These are phyloP conservation scores for Musa schizocarpa DNA, from an alignment of 176 grass and related monocot species.

Conservation along the genomic window DNA sequence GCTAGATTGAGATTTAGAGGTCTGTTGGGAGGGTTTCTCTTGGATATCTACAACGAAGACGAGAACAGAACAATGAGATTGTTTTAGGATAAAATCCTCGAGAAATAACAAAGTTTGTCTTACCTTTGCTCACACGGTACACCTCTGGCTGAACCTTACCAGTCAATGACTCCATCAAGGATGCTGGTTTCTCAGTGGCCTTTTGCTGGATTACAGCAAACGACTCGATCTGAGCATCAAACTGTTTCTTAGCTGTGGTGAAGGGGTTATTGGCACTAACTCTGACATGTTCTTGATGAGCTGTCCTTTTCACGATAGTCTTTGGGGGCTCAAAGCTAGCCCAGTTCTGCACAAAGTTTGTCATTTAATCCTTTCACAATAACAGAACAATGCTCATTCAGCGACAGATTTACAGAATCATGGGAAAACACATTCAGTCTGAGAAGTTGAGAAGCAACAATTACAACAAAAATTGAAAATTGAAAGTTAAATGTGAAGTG, in stretches of 20 bases:
- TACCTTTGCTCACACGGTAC: slow-evolving; percentile 36
- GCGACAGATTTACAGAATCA: background rate
- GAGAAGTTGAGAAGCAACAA: background rate
- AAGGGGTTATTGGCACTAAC: slow-evolving; percentile 59
- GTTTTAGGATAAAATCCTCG: background rate
- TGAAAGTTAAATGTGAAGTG: background rate
- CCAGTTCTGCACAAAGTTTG: slow-evolving; percentile 37
- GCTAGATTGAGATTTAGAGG: slow-evolving; percentile 39
- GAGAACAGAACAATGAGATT: slow-evolving; percentile 3
- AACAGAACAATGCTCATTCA: background rate
- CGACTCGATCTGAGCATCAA: slow-evolving; percentile 54
- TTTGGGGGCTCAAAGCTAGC: slow-evolving; percentile 67
- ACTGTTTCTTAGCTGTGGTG: slow-evolving; percentile 65
- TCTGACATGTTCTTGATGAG: slow-evolving; percentile 49
- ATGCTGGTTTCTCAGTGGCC: slow-evolving; percentile 26
- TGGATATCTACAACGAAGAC: slow-evolving; percentile 23
- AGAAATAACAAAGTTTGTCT: slow-evolving; percentile 3
- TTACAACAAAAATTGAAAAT: background rate
- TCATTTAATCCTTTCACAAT: background rate
- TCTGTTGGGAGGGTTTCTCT: slow-evolving; percentile 29
- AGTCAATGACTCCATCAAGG: slow-evolving; percentile 37
- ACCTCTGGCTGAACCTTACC: slow-evolving; percentile 22
- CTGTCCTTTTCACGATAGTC: slow-evolving; percentile 81
- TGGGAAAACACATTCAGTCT: background rate
- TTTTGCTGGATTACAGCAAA: slow-evolving; percentile 35